Evolutionary conservation across 140 eudicot genomes (phyloP).

Genomic region (Flaveria floridana): DNA sequence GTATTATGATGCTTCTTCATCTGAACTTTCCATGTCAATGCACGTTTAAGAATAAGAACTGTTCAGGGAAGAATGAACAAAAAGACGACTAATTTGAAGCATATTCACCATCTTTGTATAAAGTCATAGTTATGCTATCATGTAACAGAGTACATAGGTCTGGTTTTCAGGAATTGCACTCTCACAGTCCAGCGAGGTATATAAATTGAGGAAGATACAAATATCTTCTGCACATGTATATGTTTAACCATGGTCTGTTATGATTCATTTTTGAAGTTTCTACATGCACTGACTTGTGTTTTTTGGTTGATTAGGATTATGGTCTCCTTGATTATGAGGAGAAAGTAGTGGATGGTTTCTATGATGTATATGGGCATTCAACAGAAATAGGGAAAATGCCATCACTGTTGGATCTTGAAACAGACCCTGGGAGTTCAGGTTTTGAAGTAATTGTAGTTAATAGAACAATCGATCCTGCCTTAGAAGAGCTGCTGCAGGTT

Average conservation of each 20-base stretch:
- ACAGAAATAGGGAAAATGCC: slow-evolving; percentile 82
- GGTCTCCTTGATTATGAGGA: slow-evolving; percentile 91
- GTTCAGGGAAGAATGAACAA: neutral
- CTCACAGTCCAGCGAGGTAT: neutral
- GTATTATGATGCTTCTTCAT: slow-evolving; percentile 6
- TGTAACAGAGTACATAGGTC: neutral
- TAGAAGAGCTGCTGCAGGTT: slow-evolving; percentile 85
- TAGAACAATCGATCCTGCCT: slow-evolving; percentile 71
- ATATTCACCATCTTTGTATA: slow-evolving; percentile 1
- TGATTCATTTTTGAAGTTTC: slow-evolving; percentile 4
- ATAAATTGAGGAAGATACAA: neutral
- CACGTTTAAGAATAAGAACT: slow-evolving; percentile 11
- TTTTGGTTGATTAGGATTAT: slow-evolving; percentile 54
- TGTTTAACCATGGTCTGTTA: slow-evolving; percentile 9
- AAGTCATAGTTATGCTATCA: neutral
- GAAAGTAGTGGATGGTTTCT: slow-evolving; percentile 93
- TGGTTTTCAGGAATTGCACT: neutral
- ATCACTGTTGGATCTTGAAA: slow-evolving; percentile 77
- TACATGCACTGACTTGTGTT: slow-evolving; percentile 21
- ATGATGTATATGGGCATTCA: slow-evolving; percentile 65
- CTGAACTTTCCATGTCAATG: neutral
- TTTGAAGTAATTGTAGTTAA: slow-evolving; percentile 82
- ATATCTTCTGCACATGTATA: slow-evolving; percentile 13
- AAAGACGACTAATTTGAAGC: neutral
- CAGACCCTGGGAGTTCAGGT: slow-evolving; percentile 57